Conservation (phyloP, 805 yeast species). For the Pichia deserticola region DNA sequence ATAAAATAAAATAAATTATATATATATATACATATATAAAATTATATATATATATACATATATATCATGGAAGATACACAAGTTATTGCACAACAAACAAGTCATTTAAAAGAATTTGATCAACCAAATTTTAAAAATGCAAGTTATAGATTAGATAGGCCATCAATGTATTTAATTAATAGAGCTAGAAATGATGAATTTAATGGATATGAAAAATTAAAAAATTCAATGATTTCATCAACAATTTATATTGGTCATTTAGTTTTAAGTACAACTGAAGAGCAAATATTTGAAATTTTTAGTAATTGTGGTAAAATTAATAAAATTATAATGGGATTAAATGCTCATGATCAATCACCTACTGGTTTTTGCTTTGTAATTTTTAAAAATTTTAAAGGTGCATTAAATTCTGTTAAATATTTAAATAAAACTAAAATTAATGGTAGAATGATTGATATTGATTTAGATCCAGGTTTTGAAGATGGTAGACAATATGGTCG, state of each 20-base stretch:
- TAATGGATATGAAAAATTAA: slow-evolving; percentile 53
- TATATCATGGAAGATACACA: slow-evolving; percentile 4
- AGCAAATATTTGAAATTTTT: slow-evolving; percentile 84
- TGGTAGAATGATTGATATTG: slow-evolving; percentile 74
- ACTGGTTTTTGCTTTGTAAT: slow-evolving; percentile 96
- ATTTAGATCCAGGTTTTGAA: slow-evolving; percentile 90
- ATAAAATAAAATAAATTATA: not conserved
- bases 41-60: too few relatives aligned
- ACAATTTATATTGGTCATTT: slow-evolving; percentile 91
- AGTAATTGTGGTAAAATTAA: slow-evolving; percentile 73
- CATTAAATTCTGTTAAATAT: slow-evolving; percentile 76
- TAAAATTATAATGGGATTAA: slow-evolving; percentile 89
- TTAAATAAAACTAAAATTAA: slow-evolving; percentile 78
- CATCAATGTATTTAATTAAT: slow-evolving; percentile 59
- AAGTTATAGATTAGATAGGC: slow-evolving; percentile 60
- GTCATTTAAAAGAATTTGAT: slow-evolving; percentile 38
- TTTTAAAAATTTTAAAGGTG: slow-evolving; percentile 58
- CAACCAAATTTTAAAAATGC: slow-evolving; percentile 53
- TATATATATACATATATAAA: not conserved
- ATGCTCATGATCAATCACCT: slow-evolving; percentile 83
- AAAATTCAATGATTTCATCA: slow-evolving; percentile 54
- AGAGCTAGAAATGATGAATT: slow-evolving; percentile 51
- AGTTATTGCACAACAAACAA: slow-evolving; percentile 8
- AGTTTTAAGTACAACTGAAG: slow-evolving; percentile 88
- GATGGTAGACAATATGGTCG: slow-evolving; percentile 97